Base-by-base conservation (phyloP, 202 grass and related monocot species). In the Musa balbisiana region DNA sequence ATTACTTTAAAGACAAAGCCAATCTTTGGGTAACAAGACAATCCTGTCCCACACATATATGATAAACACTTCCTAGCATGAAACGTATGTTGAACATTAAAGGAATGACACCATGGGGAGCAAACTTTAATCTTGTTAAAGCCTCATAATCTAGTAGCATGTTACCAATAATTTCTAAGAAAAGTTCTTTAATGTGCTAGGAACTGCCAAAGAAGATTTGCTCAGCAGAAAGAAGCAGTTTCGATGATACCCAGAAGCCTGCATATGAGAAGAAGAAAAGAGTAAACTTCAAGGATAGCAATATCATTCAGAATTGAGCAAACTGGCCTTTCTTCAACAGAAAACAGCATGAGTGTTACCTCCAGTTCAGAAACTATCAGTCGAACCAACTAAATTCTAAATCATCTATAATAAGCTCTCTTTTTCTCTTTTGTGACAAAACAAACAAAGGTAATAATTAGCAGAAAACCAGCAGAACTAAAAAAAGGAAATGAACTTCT, bases 141-240 rank as follows among this genome's bases (percentile, higher is more conserved):
- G 19, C 17, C 19, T 2, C 17, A 4, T n/a, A 51, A 70, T 51
- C 12, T n/a, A 60, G 6, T 60, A 60, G 17, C 56, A 60, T 21
- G 56, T 21, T 17, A 60, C n/a, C 20, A 19, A 60, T n/a, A 60
- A 60, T 60, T 4, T 17, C 56, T 60, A 20, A 60, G 52, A 79
- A 78, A 56, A 80, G 69, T 73, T 72, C 68, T 84, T 10, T 55
- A 51, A 1, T 55, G 20, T 9, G 50, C 6, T 73, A 69, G 12
- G 1, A 49, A 9, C 51, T 53, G 73, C 85, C 63, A 85, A 55
- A 76, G 74, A 77, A 85, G 63, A 83, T 71, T 83, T 85, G 77
- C 78, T 84, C 66, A 75, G 51, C 86, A 82, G 81, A 82, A 69
- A 80, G 84, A 84, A 66, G 76, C 33, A 79, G 58, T 73, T 77